Conservation (phyloP, 169 alveolate species). For the Plasmodium vivax region DNA sequence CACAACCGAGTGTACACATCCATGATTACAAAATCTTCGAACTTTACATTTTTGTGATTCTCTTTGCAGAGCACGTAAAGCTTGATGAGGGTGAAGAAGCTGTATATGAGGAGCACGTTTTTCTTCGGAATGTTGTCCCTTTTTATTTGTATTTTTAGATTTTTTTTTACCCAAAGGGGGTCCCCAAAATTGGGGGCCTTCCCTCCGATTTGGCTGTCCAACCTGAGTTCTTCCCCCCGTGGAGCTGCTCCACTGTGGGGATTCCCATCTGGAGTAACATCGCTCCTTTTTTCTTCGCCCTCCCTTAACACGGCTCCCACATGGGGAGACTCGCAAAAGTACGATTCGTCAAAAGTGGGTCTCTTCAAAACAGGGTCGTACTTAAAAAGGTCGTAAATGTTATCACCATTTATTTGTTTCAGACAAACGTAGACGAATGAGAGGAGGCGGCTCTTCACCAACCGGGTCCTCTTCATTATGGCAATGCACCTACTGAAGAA, state of each 20-base stretch:
- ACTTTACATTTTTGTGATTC: slow-evolving; percentile 46
- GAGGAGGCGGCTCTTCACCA: slow-evolving; percentile 54
- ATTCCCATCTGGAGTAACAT: not conserved
- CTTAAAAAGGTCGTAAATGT: slow-evolving; percentile 25
- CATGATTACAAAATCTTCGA: slow-evolving; percentile 40
- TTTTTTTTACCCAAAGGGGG: slow-evolving; percentile 2
- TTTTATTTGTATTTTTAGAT: slow-evolving; percentile 23
- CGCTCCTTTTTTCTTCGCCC: not conserved
- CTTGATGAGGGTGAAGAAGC: slow-evolving; percentile 42
- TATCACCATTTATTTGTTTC: slow-evolving; percentile 20
- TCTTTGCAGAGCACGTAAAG: slow-evolving; percentile 45
- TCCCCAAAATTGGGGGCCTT: slow-evolving; percentile 5
- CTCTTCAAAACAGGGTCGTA: slow-evolving; percentile 6
- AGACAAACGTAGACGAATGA: slow-evolving; percentile 40
- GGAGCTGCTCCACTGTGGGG: not conserved
- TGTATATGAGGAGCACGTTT: slow-evolving; percentile 47
- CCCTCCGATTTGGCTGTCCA: not conserved
- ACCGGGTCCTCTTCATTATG: slow-evolving; percentile 47
- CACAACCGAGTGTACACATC: slow-evolving; percentile 45
- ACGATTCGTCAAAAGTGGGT: not conserved
- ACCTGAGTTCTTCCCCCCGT: not conserved
- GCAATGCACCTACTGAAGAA: slow-evolving; percentile 29
- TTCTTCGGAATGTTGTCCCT: slow-evolving; percentile 22
- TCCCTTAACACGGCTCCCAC: not conserved
- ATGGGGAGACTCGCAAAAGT: not conserved